Base-by-base conservation (phyloP, 2,329 filamentous ascomycete genomes). In the Xylaria sp. region DNA sequence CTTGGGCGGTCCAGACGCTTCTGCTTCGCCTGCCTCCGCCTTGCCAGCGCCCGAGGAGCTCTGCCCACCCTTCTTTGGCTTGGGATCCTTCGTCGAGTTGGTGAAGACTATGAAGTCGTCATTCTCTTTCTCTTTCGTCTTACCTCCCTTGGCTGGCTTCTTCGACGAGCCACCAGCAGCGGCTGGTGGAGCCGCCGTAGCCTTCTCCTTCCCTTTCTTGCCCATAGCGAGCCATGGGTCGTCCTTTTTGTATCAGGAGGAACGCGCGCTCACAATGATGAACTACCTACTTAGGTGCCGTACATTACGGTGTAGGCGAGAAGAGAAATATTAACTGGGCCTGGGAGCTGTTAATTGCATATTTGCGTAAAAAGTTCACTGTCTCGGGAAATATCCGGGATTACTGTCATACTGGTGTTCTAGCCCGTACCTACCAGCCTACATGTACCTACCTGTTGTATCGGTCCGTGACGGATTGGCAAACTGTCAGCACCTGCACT, bases 81-180 rank as follows among this genome's bases (percentile, higher is more conserved):
- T 80, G 21, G 74, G 65, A 18, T 80, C 79, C 61, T 83, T 82
- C 60, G 80, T 81, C n/a, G 78, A 78, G 63, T 83, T 84, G n/a
- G 78, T 78, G 59, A 81, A 82, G 44, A 82, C 74, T 53, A 82
- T 81, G 62, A 82, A 80, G 66, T 79, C 79, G 65, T 80, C 78
- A 57, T 81, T 79, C 18, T n/a, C n/a, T n/a, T 57, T 57, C 11
- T 56, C 53, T 42, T 26, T 39, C 34, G n/a, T 54, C 46, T 72
- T 66, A 13, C 69, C 61, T 11, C 70, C 54, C 45, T 75, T 72
- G 44, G 66, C 58, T 21, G 69, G 57, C 40, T 72, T 73, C 54
- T 71, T 72, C 44, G 68, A 64, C 29, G 70, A 63, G 42, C 63
- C 51, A 41, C 63, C 61, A 13, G 66, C 54, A 45, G 69, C 60